phyloP scores from a whole-genome alignment of 2,329 filamentous ascomycete species.

The Sporothrix pallida region DNA sequence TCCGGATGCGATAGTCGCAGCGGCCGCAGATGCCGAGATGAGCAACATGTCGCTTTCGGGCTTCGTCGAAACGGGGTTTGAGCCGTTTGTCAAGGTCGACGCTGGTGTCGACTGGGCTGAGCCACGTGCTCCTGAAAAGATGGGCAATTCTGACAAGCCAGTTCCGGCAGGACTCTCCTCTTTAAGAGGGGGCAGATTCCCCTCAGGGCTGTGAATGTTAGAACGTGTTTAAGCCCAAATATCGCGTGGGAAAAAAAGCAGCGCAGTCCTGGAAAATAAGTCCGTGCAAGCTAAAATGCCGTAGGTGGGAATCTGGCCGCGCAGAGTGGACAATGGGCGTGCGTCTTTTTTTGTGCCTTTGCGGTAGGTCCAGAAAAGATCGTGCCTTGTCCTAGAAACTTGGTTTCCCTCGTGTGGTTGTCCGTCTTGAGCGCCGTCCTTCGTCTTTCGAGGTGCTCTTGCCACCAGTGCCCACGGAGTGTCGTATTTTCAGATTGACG shows the following conservation, averaged over 20 bases:
- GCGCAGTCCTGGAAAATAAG: background rate
- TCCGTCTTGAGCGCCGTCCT: background rate
- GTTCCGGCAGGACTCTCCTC: conserved; percentile 36
- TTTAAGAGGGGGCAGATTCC: conserved; percentile 33
- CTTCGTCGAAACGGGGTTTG: conserved; percentile 24
- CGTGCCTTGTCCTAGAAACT: background rate
- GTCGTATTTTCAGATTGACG: conserved; percentile 1
- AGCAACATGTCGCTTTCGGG: conserved; percentile 26
- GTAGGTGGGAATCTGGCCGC: background rate
- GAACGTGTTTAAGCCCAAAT: conserved; percentile 9
- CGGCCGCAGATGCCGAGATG: conserved; percentile 22
- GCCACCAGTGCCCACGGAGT: background rate
- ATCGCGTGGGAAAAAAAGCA: background rate
- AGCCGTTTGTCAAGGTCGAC: conserved; percentile 32
- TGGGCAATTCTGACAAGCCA: conserved; percentile 34
- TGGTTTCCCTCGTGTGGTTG: background rate
- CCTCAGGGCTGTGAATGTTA: conserved; percentile 35
- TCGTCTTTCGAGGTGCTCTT: background rate
- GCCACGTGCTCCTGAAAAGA: conserved; percentile 30
- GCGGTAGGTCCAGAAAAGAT: background rate
- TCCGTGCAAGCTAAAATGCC: no score
- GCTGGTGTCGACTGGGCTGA: conserved; percentile 33
- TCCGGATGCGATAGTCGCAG: conserved; percentile 28
- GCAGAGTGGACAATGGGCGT: background rate
- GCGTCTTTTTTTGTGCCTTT: conserved; percentile 15